Base-by-base conservation (phyloP, 2,329 filamentous ascomycete species). In the Apiospora koreana region DNA sequence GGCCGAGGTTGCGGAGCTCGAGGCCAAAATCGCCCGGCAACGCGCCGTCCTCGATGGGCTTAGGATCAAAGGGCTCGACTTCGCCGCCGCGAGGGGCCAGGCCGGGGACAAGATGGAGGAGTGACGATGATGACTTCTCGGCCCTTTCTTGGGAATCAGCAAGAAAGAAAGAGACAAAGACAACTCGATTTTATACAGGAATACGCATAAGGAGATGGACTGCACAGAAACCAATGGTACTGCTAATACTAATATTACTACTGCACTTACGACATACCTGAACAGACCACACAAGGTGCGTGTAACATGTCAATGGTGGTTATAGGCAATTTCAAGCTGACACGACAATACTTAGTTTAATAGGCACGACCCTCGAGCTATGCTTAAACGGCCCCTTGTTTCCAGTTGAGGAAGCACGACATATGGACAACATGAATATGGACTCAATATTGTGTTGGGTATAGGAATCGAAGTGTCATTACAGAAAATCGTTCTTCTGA, bases 1-100 rank as follows among this genome's bases (percentile, higher is more conserved):
- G 75, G 86, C 85, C 18, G 93, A 95, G 84, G 92, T 95, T 25
- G 80, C 76, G 46, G 86, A 89, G 74, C 83, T 95, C 64, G 89
- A 94, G 81, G 85, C 84, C 65, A 85, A 87, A 76, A 91, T 94
- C 58, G 80, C 80, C 75, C 83, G 82, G 77, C 92, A 95, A 84
- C 88, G 86, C 69, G 85, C 84, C 46, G 84, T 91, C 73, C 80
- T 94, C 69, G 83, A 81, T 69, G 79, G 80, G 68, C 79, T 93
- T 76, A 83, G 86, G 71, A 86, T 86, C 41, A 83, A 86, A 58
- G 87, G 87, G 0, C 74, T 80, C 12, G 75, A 76, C 71, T 83
- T 85, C 71, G 82, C 78, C 62, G 77, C 77, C 45, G 78, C 72
- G 67, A 77, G 75, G 50, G 43, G 46, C 18, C 75, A 77, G 68